phyloP scores from a whole-genome alignment of 1,139 yeast genomes.

The Pichia sp. region DNA sequence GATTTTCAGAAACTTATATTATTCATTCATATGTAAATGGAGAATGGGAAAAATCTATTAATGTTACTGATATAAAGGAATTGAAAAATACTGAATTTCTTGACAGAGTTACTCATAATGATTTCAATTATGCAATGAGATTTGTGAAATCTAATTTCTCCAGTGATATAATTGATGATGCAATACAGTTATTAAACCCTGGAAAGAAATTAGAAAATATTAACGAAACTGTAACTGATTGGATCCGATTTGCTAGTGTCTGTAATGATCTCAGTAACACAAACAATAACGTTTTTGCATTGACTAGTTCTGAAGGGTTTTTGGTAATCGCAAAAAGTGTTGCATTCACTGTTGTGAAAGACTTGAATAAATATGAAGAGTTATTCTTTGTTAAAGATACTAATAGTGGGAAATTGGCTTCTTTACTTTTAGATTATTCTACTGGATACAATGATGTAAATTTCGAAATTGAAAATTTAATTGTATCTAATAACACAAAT shows the following conservation, averaged over 20 bases:
- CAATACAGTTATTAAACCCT: slow-evolving; percentile 18
- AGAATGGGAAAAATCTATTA: slow-evolving; percentile 7
- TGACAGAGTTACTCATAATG: not conserved
- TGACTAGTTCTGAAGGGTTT: slow-evolving; percentile 19
- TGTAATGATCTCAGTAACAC: slow-evolving; percentile 61
- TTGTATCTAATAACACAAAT: slow-evolving; percentile 20
- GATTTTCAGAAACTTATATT: slow-evolving; percentile 13
- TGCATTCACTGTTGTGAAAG: slow-evolving; percentile 26
- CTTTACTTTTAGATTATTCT: slow-evolving; percentile 10
- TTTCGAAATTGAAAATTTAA: not conserved
- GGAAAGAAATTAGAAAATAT: not conserved
- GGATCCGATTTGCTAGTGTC: slow-evolving; percentile 55
- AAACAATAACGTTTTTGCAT: slow-evolving; percentile 38
- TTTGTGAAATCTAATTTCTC: not conserved
- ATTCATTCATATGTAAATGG: slow-evolving; percentile 14
- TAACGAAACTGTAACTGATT: slow-evolving; percentile 30
- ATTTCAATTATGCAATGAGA: not conserved
- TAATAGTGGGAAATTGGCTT: slow-evolving; percentile 7
- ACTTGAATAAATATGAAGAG: slow-evolving; percentile 25
- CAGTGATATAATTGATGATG: slow-evolving; percentile 1
- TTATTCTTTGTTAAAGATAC: slow-evolving; percentile 17
- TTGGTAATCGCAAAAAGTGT: slow-evolving; percentile 14
- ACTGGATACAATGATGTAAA: slow-evolving; percentile 3
- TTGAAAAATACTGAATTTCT: not conserved
- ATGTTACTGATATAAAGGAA: slow-evolving; percentile 5